phyloP scores from a whole-genome alignment of 805 yeast species.

The Metschnikowia henanensis region DNA sequence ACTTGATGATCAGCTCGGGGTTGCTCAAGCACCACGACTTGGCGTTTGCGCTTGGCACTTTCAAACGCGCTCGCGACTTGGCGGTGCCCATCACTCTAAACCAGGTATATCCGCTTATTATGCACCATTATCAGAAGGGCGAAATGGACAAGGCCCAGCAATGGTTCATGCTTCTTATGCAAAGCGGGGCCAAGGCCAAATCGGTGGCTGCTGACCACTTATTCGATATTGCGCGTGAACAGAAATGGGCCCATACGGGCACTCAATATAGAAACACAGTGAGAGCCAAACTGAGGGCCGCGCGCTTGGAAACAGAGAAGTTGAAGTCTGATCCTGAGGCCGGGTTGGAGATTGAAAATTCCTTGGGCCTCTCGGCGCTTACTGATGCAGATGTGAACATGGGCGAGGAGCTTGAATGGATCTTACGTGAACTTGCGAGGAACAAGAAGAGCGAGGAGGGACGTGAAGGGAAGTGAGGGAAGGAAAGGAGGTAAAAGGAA shows the following conservation, averaged over 20 bases:
- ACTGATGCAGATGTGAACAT: not conserved
- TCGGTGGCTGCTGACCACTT: conserved; percentile 29
- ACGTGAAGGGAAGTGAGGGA: not conserved
- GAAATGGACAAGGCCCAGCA: conserved; percentile 32
- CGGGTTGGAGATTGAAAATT: not conserved
- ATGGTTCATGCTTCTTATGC: conserved; percentile 38
- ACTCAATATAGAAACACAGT: conserved; percentile 27
- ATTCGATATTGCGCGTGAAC: conserved; percentile 33
- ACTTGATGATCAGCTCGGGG: conserved; percentile 31
- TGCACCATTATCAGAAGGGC: conserved; percentile 32
- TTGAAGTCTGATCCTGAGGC: conserved; percentile 4
- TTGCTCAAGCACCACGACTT: conserved; percentile 34
- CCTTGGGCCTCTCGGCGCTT: not conserved
- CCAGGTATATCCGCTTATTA: conserved; percentile 40
- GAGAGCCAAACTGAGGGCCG: conserved; percentile 24
- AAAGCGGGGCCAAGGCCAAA: conserved; percentile 31
- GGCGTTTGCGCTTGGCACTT: conserved; percentile 31
- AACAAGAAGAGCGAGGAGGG: too few relatives aligned
- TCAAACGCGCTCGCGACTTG: conserved; percentile 25
- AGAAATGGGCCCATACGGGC: conserved; percentile 38
- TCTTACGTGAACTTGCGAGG: conserved; percentile 5
- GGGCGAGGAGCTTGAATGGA: conserved; percentile 8
- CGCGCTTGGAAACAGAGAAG: conserved; percentile 9
- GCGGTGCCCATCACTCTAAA: conserved; percentile 38
- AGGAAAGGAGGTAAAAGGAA: not conserved